Base-by-base conservation (phyloP, 1,139 yeast genomes). In the Wickerhamomyces sp. region DNA sequence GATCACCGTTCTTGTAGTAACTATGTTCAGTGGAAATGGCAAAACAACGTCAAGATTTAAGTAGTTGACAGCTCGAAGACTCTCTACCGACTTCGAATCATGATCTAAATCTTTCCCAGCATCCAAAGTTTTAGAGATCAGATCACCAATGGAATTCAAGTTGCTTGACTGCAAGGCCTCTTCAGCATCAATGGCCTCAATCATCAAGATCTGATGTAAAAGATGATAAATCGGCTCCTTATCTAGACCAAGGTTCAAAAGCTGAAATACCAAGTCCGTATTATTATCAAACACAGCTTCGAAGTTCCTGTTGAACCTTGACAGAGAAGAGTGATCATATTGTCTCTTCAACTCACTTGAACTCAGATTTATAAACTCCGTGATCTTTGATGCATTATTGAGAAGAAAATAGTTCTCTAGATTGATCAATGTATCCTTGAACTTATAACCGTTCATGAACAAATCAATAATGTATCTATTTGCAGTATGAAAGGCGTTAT, bases 1-100 rank as follows among this genome's bases (percentile, higher is more conserved):
- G 33, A 89, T 72, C 31, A 84, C 79, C 38, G 88, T 84, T 49
- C 83, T 78, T 27, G 86, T 80, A 4, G 90, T 67, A 1, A 93
- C 72, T 36, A 91, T 70, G 53, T 90, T 89, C 41, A 90, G 66
- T 0, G 99, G 99, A 60, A 89, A 94, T 7, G 97, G 96, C 23
- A 91, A 69, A 29, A 75, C 69, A 34, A 88, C 63, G 44, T 87
- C 86, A 37, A 90, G 69, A 53, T 82, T 85, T 13, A 90, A 62
- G 38, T 78, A 78, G 56, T 83, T 77, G 8, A 78, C 68, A 36
- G 66, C 65, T 41, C 55, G 47, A 23, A 48, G 39, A 8, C 45
- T 49, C 34, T 60, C 60, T 11, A 49, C 44, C 5, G 59, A 40
- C 53, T 58, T 45, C 43, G 56, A 11, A 39, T 58, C 59, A 27